phyloP scores from a whole-genome alignment of 768 basidiomycete species.

The Suillus weaverae region DNA sequence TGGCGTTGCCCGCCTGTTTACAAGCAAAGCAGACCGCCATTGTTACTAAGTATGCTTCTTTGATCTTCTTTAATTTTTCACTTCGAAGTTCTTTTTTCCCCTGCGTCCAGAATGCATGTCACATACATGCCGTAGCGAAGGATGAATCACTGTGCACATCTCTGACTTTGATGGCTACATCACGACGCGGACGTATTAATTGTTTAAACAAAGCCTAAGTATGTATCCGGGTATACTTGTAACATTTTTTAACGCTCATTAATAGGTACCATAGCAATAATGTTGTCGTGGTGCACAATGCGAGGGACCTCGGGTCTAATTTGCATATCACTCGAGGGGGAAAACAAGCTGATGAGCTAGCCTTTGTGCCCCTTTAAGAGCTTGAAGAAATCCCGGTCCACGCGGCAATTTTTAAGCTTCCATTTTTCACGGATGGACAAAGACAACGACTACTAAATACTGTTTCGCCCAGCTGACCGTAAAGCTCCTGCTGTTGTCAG shows the following conservation, averaged over 20 bases:
- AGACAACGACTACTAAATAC: not conserved
- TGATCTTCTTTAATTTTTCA: slow-evolving; percentile 5
- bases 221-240: not conserved
- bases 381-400: not conserved
- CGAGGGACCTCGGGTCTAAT: not conserved
- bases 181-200: not conserved
- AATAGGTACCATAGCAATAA: slow-evolving; percentile 4
- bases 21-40: not conserved
- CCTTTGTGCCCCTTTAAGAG: not conserved
- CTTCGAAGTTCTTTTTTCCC: not conserved
- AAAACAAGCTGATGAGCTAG: not conserved
- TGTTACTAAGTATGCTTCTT: slow-evolving; percentile 4
- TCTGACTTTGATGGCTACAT: not conserved
- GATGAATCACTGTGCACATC: not conserved
- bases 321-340: not conserved
- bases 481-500: not conserved
- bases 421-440: not conserved
- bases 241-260: not conserved
- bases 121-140: not conserved
- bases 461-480: not conserved
- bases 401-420: not conserved
- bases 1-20: not conserved
- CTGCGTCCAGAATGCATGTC: not conserved
- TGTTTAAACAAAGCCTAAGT: slow-evolving; percentile 2
- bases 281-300: not conserved